Evolutionary conservation across 441 rosid genomes (phyloP), one percentile per base, ranked within the genome.

Genomic region (Heliophila coronopifolia): DNA sequence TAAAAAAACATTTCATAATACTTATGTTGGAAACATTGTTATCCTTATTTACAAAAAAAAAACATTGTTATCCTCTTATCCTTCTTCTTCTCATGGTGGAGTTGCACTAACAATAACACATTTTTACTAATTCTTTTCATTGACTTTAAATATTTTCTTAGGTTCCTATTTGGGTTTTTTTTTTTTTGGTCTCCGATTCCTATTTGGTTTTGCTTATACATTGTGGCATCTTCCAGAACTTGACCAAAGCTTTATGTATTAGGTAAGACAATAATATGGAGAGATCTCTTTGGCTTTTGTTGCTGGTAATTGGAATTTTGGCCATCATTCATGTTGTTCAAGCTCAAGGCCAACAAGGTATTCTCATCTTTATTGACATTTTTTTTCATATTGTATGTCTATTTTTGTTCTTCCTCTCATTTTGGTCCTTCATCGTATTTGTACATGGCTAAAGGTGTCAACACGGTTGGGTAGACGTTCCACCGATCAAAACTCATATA

Each of bases 341-440:
- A 46, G 37, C 65, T 11, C 70, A 65, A 7, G 65, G 44, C 51
- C 54, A 44, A 58, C 18, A 28, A 3, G 70, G 65, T 63, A 65
- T 24, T 20, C n/a, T n/a, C n/a, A n/a, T n/a, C n/a, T n/a, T n/a
- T n/a, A n/a, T n/a, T n/a, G n/a, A n/a, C n/a, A n/a, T n/a, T n/a
- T n/a, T n/a, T n/a, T n/a, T n/a, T n/a, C n/a, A n/a, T n/a, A n/a
- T n/a, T n/a, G n/a, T n/a, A n/a, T n/a, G n/a, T n/a, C n/a, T n/a
- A n/a, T n/a, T n/a, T n/a, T n/a, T n/a, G n/a, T n/a, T n/a, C n/a
- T n/a, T n/a, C n/a, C n/a, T n/a, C n/a, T n/a, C n/a, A n/a, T n/a
- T n/a, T n/a, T n/a, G n/a, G n/a, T n/a, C n/a, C n/a, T n/a, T n/a
- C n/a, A n/a, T n/a, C n/a, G n/a, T n/a, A n/a, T n/a, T n/a, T n/a